Percentiles rank a stretch among this genome's conserved stretches.
phyloP scores from a whole-genome alignment of 768 basidiomycete species.

The Mycena epipterygia region DNA sequence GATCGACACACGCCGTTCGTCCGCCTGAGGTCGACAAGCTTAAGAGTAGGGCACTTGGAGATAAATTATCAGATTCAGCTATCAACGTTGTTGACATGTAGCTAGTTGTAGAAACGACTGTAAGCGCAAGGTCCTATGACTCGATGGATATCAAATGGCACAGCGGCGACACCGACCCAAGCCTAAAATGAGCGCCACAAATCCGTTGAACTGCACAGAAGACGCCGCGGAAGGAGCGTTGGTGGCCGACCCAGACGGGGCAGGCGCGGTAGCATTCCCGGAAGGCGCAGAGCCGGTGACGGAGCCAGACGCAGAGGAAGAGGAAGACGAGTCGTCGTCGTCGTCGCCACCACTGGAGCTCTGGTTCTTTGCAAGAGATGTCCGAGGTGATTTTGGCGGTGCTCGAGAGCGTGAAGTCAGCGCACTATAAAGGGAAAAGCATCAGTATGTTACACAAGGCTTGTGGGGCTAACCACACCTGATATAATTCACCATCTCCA shows the following conservation, averaged over 20 bases:
- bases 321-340: neutral
- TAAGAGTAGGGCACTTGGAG: no score
- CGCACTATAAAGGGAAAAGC: constrained; percentile 64
- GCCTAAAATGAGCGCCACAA: neutral
- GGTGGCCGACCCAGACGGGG: neutral
- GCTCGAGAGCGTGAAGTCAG: constrained; percentile 79
- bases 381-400: constrained; percentile 62
- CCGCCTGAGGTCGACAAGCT: no score
- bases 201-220: neutral
- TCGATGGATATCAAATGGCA: no score
- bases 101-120: no score
- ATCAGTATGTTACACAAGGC: neutral
- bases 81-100: no score
- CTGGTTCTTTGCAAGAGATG: constrained; percentile 51
- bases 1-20: no score
- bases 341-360: constrained; percentile 36
- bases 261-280: no score
- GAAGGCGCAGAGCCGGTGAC: no score
- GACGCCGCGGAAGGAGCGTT: neutral
- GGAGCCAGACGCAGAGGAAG: no score
- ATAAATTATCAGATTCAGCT: no score
- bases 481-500: constrained; percentile 80
- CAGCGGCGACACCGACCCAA: neutral
- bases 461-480: constrained; percentile 55
- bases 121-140: no score